Evolutionary conservation across 805 yeast species (phyloP).

Genomic region (Metschnikowia anglica): DNA sequence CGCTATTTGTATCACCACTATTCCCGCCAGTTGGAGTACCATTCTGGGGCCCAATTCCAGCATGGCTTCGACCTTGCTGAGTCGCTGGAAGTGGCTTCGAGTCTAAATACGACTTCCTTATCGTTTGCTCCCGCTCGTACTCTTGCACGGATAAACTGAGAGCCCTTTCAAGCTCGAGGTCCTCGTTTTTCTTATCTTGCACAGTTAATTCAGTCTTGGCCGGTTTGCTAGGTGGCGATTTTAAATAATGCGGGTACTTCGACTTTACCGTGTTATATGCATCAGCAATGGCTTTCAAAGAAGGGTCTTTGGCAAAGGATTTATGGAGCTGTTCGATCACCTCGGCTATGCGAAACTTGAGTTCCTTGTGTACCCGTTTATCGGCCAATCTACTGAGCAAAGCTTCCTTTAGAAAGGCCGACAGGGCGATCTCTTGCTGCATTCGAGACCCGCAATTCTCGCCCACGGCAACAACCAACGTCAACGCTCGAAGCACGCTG

Average conservation of each 20-base stretch:
- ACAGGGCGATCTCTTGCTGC: constrained; percentile 44
- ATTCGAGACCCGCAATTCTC: constrained; percentile 47
- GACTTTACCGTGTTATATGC: constrained; percentile 51
- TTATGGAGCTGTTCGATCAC: constrained; percentile 64
- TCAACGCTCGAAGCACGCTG: constrained; percentile 36
- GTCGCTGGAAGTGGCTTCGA: constrained; percentile 40
- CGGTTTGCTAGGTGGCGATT: constrained; percentile 52
- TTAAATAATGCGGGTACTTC: constrained; percentile 36
- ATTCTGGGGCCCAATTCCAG: neutral
- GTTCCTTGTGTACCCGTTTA: constrained; percentile 57
- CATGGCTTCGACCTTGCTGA: constrained; percentile 4
- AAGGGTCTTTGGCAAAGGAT: constrained; percentile 71
- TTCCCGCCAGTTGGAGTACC: neutral
- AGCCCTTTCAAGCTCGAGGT: constrained; percentile 75
- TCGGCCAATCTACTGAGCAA: constrained; percentile 49
- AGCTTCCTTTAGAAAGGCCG: constrained; percentile 33
- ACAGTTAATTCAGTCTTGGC: constrained; percentile 49
- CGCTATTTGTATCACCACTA: neutral
- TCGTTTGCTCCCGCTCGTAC: constrained; percentile 41
- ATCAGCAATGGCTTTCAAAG: constrained; percentile 66
- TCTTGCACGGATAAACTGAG: constrained; percentile 72
- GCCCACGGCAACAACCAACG: constrained; percentile 39
- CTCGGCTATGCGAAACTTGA: constrained; percentile 65
- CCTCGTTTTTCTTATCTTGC: constrained; percentile 58
- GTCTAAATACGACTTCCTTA: constrained; percentile 28